Evolutionary conservation across 805 yeast species (phyloP), one percentile per base, ranked within the genome.

Genomic region (Cyberlindnera misumaiensis): DNA sequence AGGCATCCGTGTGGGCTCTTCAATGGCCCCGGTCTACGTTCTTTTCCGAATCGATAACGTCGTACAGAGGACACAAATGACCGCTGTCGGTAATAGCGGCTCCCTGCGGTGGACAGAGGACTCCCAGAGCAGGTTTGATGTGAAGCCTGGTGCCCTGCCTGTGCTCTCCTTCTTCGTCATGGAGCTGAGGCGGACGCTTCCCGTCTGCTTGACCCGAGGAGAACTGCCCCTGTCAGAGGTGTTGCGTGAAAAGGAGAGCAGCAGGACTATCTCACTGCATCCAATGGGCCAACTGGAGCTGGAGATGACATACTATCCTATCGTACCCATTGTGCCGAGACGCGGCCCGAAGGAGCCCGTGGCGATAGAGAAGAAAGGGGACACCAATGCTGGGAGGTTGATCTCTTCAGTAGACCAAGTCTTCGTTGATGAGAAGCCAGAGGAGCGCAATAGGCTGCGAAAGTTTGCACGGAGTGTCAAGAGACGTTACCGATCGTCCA

Each of bases 71-170:
- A 45, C 55, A 4, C 22, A 40, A 15, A 17, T 9, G 11, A 35
- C 39, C 7, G 16, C 35, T 11, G 18, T 39, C 0, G 32, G 24
- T 3, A 4, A 15, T 6, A n/a, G 32, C 8, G 30, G 34, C 11
- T 31, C 33, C 10, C 18, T 38, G 30, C 37, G 28, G 27, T 53
- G 58, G 58, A 34, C 14, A 1, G 56, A 52, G 11, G 43, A 42
- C 14, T 53, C 58, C 11, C 55, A 52, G 26, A 38, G 53, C 24
- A 36, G 52, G 5, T 51, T 53, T 35, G 51, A 51, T 16, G 49
- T 52, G 11, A 41, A 39, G 9, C 52, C 52, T 0, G 42, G 40
- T 3, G 35, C 29, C 1, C 16, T 24, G 1, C 49, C 55, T 0
- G 36, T 40, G 4, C 32, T 53, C 18, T 36, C 28, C 13, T 38